These are phyloP conservation scores for Erigeron canadensis DNA, from an alignment of 129 eudicot species.

Conservation along the genomic window DNA sequence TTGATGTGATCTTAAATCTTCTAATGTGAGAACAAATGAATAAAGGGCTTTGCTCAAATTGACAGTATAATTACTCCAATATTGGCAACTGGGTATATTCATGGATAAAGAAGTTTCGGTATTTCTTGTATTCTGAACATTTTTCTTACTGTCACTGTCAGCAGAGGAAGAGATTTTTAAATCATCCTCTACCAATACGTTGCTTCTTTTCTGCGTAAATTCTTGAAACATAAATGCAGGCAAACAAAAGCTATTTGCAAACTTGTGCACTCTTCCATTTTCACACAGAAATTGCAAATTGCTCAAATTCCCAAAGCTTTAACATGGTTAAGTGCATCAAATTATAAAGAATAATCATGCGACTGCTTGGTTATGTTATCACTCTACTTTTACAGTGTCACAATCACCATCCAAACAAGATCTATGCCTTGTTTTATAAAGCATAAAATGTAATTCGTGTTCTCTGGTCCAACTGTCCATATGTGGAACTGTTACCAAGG, in stretches of 20 bases:
- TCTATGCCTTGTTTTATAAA: constrained; percentile 11
- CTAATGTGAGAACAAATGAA: constrained; percentile 65
- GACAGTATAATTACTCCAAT: constrained; percentile 79
- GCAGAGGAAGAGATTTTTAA: constrained; percentile 27
- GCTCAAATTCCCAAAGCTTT: constrained; percentile 89
- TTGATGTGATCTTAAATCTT: constrained; percentile 44
- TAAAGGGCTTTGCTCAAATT: constrained; percentile 64
- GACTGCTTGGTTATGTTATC: constrained; percentile 11
- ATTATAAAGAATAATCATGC: constrained; percentile 6
- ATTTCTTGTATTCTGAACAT: constrained; percentile 25
- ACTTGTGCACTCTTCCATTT: constrained; percentile 93
- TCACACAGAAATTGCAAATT: constrained; percentile 90
- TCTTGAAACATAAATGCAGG: constrained; percentile 84
- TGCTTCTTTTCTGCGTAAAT: constrained; percentile 41
- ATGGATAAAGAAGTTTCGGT: constrained; percentile 30
- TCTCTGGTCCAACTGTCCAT: constrained; percentile 7
- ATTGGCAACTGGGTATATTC: constrained; percentile 36
- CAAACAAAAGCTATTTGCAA: constrained; percentile 97
- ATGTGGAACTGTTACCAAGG: background rate
- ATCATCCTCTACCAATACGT: constrained; percentile 30
- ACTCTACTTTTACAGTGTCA: constrained; percentile 11
- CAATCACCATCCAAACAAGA: constrained; percentile 17
- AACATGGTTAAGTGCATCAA: constrained; percentile 58
- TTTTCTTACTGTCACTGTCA: constrained; percentile 29
- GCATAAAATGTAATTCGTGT: background rate